phyloP scores from a whole-genome alignment of 495 filamentous ascomycete species.

The Aspergillus baeticus region DNA sequence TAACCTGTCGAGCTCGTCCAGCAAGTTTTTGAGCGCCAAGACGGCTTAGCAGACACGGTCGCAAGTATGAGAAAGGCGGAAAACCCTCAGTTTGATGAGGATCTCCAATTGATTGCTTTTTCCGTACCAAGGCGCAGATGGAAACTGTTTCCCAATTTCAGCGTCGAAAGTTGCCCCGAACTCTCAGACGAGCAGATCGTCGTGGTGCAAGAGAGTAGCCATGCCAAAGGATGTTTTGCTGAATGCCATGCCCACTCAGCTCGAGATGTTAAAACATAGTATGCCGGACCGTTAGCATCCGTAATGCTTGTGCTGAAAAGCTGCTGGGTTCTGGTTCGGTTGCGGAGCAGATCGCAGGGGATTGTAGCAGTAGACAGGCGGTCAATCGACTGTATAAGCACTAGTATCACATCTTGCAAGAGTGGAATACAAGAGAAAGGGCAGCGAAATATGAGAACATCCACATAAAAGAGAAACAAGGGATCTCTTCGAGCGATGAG shows the following conservation, averaged over 20 bases:
- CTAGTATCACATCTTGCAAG: neutral
- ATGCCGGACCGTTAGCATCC: too few relatives aligned
- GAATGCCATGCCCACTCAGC: too few relatives aligned
- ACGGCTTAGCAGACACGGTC: constrained; percentile 9
- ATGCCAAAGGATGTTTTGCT: too few relatives aligned
- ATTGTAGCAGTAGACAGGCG: too few relatives aligned
- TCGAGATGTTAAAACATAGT: too few relatives aligned
- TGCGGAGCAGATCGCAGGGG: too few relatives aligned
- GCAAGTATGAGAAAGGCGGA: neutral
- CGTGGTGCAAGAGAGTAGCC: too few relatives aligned
- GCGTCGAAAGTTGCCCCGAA: neutral
- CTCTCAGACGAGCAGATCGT: too few relatives aligned
- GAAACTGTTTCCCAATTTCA: neutral
- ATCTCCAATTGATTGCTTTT: neutral
- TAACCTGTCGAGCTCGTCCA: neutral
- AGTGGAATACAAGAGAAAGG: neutral
- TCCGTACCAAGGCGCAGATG: neutral
- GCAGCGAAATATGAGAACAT: neutral
- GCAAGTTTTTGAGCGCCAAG: constrained; percentile 11
- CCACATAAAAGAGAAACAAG: neutral
- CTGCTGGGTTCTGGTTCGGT: too few relatives aligned
- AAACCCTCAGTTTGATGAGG: neutral
- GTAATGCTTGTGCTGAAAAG: too few relatives aligned
- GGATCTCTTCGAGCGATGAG: neutral
- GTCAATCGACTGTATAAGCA: neutral